phyloP scores from a whole-genome alignment of 2,329 filamentous ascomycete species.

The Fusarium penzigii region DNA sequence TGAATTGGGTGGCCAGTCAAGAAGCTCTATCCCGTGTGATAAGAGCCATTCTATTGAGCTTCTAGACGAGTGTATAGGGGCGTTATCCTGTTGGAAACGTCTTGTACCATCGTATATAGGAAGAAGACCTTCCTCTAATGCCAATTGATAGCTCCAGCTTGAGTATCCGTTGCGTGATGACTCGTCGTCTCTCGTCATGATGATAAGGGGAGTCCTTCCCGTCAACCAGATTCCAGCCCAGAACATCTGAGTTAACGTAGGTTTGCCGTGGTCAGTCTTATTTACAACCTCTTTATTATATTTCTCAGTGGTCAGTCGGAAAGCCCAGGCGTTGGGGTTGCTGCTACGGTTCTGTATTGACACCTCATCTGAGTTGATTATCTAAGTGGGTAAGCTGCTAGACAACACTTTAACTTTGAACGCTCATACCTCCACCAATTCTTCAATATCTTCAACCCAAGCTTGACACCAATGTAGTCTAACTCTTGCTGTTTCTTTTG shows the following conservation, averaged over 20 bases:
- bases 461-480: neutral
- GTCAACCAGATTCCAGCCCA: slow-evolving; percentile 1
- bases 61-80: neutral
- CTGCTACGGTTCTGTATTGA: neutral
- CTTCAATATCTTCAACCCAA: neutral
- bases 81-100: neutral
- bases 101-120: neutral
- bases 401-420: neutral
- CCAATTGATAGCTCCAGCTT: neutral
- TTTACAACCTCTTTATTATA: slow-evolving; percentile 1
- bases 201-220: neutral
- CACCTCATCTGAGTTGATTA: neutral
- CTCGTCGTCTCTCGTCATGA: neutral
- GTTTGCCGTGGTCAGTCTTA: neutral
- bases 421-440: neutral
- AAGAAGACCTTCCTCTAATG: neutral
- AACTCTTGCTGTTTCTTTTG: neutral
- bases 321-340: neutral
- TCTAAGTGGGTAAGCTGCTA: neutral
- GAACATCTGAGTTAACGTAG: slow-evolving; percentile 1
- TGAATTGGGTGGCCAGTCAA: neutral
- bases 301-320: neutral
- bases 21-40: neutral
- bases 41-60: neutral
- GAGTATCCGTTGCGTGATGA: neutral